Percentiles rank a stretch among this genome's conserved stretches.
These are phyloP conservation scores for Uromyces viciae-fabae DNA, from an alignment of 1,284 basidiomycete genomes.

Conservation along the genomic window DNA sequence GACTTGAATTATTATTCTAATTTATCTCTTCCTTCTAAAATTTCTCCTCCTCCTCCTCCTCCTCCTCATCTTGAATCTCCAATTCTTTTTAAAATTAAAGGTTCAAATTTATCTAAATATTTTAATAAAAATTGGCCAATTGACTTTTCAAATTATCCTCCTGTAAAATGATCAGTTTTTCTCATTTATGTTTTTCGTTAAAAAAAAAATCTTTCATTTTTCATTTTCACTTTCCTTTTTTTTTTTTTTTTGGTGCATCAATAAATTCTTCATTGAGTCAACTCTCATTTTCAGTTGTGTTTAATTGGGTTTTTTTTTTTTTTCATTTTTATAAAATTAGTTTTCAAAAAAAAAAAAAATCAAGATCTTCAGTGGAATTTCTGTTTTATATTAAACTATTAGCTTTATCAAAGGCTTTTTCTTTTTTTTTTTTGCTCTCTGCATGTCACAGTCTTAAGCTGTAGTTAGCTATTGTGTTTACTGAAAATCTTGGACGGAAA, in stretches of 20 bases:
- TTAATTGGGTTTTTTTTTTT: neutral
- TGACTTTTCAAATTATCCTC: too few relatives aligned
- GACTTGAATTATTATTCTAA: neutral
- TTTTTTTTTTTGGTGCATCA: neutral
- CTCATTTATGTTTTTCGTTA: neutral
- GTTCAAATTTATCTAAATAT: neutral
- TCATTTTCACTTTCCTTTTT: neutral
- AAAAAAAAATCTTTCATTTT: neutral
- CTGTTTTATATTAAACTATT: too few relatives aligned
- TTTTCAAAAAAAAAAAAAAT: too few relatives aligned
- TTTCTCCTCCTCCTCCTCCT: neutral
- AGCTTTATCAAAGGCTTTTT: too few relatives aligned
- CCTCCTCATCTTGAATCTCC: neutral
- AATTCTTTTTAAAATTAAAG: conserved; percentile 9
- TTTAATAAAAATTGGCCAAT: neutral
- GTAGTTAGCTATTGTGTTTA: neutral
- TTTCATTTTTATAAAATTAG: neutral
- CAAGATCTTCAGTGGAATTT: too few relatives aligned
- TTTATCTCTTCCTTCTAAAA: neutral
- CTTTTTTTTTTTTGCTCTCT: too few relatives aligned
- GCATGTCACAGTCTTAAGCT: too few relatives aligned
- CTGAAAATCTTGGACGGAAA: neutral
- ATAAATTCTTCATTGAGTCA: neutral
- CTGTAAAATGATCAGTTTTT: neutral
- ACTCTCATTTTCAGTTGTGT: neutral